A percentile compares a stretch with the other conserved stretches of the same genome.
phyloP scores from a whole-genome alignment of 805 yeast genomes.

The Candida schatavii region DNA sequence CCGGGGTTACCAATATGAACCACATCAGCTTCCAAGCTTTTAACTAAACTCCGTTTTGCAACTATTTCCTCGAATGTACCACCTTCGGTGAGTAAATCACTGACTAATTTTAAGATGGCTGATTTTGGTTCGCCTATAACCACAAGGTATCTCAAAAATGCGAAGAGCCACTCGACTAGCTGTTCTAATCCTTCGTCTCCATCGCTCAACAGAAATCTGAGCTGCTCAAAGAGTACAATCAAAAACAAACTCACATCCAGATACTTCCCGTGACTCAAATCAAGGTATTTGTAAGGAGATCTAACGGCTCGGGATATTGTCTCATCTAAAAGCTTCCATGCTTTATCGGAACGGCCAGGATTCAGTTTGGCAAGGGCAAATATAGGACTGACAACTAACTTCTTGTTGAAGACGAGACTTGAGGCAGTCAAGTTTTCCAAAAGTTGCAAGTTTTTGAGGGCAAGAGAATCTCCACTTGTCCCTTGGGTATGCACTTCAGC shows the following conservation, averaged over 20 bases:
- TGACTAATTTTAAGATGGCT: slow-evolving; percentile 13
- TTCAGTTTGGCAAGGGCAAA: slow-evolving; percentile 44
- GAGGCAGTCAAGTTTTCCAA: slow-evolving; percentile 47
- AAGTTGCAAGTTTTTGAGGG: slow-evolving; percentile 46
- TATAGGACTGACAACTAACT: slow-evolving; percentile 52
- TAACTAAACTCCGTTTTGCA: slow-evolving; percentile 6
- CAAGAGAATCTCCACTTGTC: slow-evolving; percentile 20
- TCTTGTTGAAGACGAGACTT: slow-evolving; percentile 54
- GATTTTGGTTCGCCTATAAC: slow-evolving; percentile 58
- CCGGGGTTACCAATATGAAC: not conserved
- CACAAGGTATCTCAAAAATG: slow-evolving; percentile 45
- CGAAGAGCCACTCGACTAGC: slow-evolving; percentile 44
- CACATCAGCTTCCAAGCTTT: slow-evolving; percentile 7
- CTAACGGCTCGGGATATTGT: slow-evolving; percentile 65
- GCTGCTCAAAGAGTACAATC: slow-evolving; percentile 58
- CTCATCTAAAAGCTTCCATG: slow-evolving; percentile 75
- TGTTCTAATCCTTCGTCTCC: slow-evolving; percentile 13
- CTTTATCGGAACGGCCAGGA: slow-evolving; percentile 36
- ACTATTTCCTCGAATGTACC: slow-evolving; percentile 7
- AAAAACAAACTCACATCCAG: slow-evolving; percentile 31
- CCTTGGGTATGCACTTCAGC: not conserved
- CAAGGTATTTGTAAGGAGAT: slow-evolving; percentile 84
- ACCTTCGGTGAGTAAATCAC: not conserved
- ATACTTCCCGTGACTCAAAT: slow-evolving; percentile 36
- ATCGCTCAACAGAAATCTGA: slow-evolving; percentile 47